Base-by-base conservation (phyloP, 768 basidiomycete genomes). In the Phylloporus sp. region DNA sequence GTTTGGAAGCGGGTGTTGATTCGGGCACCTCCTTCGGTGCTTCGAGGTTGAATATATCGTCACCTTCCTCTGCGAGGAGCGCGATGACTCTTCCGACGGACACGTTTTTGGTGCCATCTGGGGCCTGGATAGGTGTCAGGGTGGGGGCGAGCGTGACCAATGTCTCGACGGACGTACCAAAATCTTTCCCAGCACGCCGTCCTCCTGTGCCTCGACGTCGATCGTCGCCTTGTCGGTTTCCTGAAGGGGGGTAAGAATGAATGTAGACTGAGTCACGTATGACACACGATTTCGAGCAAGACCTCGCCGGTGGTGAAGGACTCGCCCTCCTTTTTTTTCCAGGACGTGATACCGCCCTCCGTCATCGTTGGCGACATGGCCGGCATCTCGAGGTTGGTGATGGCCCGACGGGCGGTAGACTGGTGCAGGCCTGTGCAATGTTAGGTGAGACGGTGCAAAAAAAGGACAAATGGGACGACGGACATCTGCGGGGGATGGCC, bases 291-390 rank as follows among this genome's bases (percentile, higher is more conserved):
- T 73, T 95, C 91, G 38, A 95, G 74, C 42, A 95, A 68, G 29
- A 94, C 86, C 51, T 95, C 92, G 3, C 93, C 93, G 24, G 85
- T 73, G 3, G 71, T 53, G 60, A 92, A 96, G 0, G 79, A 58
- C 49, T 91, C 90, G 15, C 92, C 91, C 57, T 87, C 86, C 53
- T 77, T 76, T 70, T 85, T 85, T 73, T 95, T 96, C 93, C 95
- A 97, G 4, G 75, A 75, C 1, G 90, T 74, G 53, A 98, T 89
- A 3, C 86, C 91, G 35, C 94, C 93, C 68, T 96, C 93, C 0
- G 89, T 92, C 88, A 97, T 93, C 11, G 91, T 95, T 13, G 92
- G 93, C 3, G 88, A 93, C 92, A 97, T 95, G 48, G 94, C 94
- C 5, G 94, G 94, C 91, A 97, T 95, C 56, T 79, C 71, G 48